Base-by-base conservation (phyloP, 2,329 filamentous ascomycete genomes). In the Claviceps digitariae region DNA sequence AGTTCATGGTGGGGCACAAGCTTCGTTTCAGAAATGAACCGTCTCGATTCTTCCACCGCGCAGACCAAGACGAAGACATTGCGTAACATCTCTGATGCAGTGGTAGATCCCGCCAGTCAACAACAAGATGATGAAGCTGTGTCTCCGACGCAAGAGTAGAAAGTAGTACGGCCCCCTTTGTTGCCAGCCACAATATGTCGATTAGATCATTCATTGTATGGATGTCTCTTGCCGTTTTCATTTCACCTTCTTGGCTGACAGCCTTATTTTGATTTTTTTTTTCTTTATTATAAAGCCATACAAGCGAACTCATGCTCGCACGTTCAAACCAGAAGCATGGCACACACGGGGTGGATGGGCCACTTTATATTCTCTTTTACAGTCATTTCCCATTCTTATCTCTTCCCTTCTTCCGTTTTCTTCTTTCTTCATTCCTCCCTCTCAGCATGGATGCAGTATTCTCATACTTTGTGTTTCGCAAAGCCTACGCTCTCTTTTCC, bases 1-100 rank as follows among this genome's bases (percentile, higher is more conserved):
- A 94, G 88, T 67, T 87, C 90, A 10, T 96, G 93, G 84, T 97
- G 91, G 91, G 91, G 91, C 27, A 82, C 90, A 67, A 90, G 86
- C 59, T 97, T 97, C 66, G 90, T 96, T 50, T 80, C 81, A 13
- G 91, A 96, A 69, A 77, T 97, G 68, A 77, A 70, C n/a, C 72
- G 76, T 43, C 71, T 80, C 40, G 72, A 66, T 48, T 60, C 68
- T 15, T 69, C 69, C 46, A 66, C 66, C 46, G 59, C 58, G 27
- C 66, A 68, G 53, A 59, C 67, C 52, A 73, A 72, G 64, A 72
- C 67, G 51, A 73, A 72, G 64, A 72, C 69, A 4, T 51, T 72
- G 25, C 64, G 67, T 48, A 72, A 72, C 50, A 62, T 72, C 8
- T 69, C 67, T 4, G 71, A 69, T 12, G 68, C 67, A 6, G 67